Conservation (phyloP, 2,329 filamentous ascomycete genomes). For the Pleomassaria siparia region DNA sequence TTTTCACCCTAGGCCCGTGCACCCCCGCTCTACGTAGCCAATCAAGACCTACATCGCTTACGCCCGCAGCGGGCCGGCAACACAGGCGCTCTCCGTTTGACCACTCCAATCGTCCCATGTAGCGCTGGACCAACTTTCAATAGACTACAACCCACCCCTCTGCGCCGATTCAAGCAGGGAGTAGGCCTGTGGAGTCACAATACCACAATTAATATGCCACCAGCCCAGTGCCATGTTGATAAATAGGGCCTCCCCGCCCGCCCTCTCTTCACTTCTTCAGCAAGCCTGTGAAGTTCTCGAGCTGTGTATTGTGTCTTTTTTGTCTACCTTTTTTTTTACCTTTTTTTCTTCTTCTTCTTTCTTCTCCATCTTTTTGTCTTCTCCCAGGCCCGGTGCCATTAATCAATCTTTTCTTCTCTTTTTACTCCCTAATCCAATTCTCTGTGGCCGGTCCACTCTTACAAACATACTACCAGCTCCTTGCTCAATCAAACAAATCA, state of each 20-base stretch:
- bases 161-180: too few species aligned
- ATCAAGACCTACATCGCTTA: slow-evolving; percentile 10
- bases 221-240: slow-evolving; percentile 24
- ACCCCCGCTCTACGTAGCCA: slow-evolving; percentile 26
- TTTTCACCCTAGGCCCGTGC: slow-evolving; percentile 32
- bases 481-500: slow-evolving; percentile 47
- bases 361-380: slow-evolving; percentile 8
- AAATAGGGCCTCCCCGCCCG: slow-evolving; percentile 35
- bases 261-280: slow-evolving; percentile 48
- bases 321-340: slow-evolving; percentile 45
- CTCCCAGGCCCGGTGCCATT: slow-evolving; percentile 50
- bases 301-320: slow-evolving; percentile 52
- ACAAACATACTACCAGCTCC: slow-evolving; percentile 50
- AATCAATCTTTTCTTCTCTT: slow-evolving; percentile 28
- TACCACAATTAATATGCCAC: slow-evolving; percentile 34
- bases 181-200: too few species aligned
- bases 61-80: slow-evolving; percentile 21
- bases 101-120: slow-evolving; percentile 36
- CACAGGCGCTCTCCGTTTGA: slow-evolving; percentile 29
- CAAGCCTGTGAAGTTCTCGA: slow-evolving; percentile 55
- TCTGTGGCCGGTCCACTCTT: slow-evolving; percentile 47
- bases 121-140: slow-evolving; percentile 39
- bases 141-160: slow-evolving; percentile 39
- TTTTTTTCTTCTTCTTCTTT: slow-evolving; percentile 43
- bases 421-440: slow-evolving; percentile 42